Evolutionary conservation across 108 stramenopile genomes (phyloP), one percentile per base, ranked within the genome.

Genomic region (Fragilariopsis cylindrus): DNA sequence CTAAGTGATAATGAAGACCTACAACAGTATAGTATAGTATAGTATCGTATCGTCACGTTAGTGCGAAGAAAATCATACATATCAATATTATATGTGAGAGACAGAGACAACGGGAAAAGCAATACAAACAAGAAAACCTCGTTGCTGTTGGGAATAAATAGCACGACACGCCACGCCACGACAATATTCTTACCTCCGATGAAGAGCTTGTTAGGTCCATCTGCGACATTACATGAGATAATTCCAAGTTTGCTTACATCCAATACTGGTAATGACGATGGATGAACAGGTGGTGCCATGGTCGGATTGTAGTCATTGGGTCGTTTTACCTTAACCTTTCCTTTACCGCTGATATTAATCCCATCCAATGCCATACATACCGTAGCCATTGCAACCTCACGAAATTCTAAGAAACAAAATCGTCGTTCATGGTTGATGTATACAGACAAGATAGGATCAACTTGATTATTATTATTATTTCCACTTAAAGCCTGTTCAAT

Each of bases 201-300:
- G 74, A 99, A 99, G n/a, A 99, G 87, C 84, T 98, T 99, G 83
- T 98, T 94, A 52, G 97, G 97, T 41, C 98, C 94, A 82, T 99
- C 99, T 19, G 85, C 87, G n/a, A 99, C 98, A 15, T 82, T 91
- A 46, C 81, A 74, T 16, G 81, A 76, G n/a, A 98, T 78, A 54
- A 98, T 97, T 12, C 97, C 96, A 44, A 98, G 79, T 43, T 81
- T 84, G 62, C 88, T 79, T 15, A 91, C 84, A 66, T 94, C 92
- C 52, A 96, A 75, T 19, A 49, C 41, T 5, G 91, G 88, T 57
- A 90, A 63, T 9, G 84, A 77, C 3, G 75, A 67, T 21, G 84
- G 71, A 71, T 90, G 86, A 8, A 85, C 65, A 7, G 84, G 65
- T 21, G 97, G 98, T 7, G 97, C 88, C 71, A 91, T 72, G 41